These are phyloP conservation scores for Penicillium cataractarum DNA, from an alignment of 495 filamentous ascomycete species.

Conservation along the genomic window DNA sequence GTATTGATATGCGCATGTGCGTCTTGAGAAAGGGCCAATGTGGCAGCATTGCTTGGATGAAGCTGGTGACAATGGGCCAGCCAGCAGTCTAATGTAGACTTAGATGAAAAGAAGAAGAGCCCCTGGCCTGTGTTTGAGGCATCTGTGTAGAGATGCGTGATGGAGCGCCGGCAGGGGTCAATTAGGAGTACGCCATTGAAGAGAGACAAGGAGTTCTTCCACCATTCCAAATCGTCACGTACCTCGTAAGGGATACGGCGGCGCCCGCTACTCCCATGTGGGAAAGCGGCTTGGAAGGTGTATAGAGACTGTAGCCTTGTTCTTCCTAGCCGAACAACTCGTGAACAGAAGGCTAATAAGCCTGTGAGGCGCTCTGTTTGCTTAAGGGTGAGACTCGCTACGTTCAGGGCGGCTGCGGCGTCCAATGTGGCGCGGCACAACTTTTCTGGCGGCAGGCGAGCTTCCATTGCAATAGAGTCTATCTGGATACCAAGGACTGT, in stretches of 20 bases:
- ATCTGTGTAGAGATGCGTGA: slow-evolving; percentile 11
- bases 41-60: slow-evolving; percentile 1
- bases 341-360: neutral
- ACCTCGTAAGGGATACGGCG: slow-evolving; percentile 5
- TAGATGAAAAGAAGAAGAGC: slow-evolving; percentile 12
- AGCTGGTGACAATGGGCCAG: slow-evolving; percentile 6
- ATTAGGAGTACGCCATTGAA: slow-evolving; percentile 6
- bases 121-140: slow-evolving; percentile 3
- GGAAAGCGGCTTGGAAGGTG: slow-evolving; percentile 7
- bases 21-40: slow-evolving; percentile 2
- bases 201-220: slow-evolving; percentile 4
- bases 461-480: neutral
- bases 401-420: neutral
- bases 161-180: slow-evolving; percentile 4
- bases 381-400: neutral
- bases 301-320: slow-evolving; percentile 6
- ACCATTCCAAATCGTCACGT: slow-evolving; percentile 7
- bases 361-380: neutral
- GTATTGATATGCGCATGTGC: neutral
- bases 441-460: neutral
- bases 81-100: slow-evolving; percentile 7
- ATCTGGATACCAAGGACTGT: neutral
- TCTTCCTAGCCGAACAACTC: neutral
- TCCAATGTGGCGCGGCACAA: slow-evolving; percentile 1
- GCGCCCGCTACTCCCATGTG: neutral